Conservation (phyloP, 2,329 filamentous ascomycete genomes). For the Hymenoscyphus albidus region DNA sequence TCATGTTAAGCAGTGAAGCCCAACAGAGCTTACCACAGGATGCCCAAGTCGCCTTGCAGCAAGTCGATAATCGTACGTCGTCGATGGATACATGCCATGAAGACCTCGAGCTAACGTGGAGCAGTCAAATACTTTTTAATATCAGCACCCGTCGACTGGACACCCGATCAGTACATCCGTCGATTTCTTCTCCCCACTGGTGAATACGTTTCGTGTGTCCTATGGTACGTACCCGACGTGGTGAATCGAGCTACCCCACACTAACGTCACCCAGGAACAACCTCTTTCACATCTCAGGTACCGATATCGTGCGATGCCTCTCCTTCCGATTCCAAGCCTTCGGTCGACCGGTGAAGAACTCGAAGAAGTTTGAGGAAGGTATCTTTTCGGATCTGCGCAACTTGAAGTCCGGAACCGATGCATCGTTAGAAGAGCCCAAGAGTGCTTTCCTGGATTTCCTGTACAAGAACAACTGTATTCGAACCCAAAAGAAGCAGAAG, state of each 20-base stretch:
- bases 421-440: slow-evolving; percentile 97
- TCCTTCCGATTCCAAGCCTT: slow-evolving; percentile 99
- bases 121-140: slow-evolving; percentile 99
- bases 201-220: slow-evolving; percentile 97
- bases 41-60: slow-evolving; percentile 93
- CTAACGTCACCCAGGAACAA: slow-evolving; percentile 68
- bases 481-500: slow-evolving; percentile 99
- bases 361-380: slow-evolving; percentile 99
- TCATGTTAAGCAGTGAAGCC: slow-evolving; percentile 95
- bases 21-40: slow-evolving; percentile 95
- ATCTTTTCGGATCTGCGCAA: slow-evolving; percentile 99
- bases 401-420: slow-evolving; percentile 96
- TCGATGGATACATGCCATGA: slow-evolving; percentile 17
- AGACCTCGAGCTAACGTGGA: slow-evolving; percentile 19
- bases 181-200: slow-evolving; percentile 93
- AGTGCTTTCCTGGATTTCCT: slow-evolving; percentile 97
- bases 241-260: slow-evolving; percentile 3
- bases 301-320: slow-evolving; percentile 96
- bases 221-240: slow-evolving; percentile 59
- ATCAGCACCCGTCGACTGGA: slow-evolving; percentile 97
- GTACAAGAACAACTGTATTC: slow-evolving; percentile 99
- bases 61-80: slow-evolving; percentile 91
- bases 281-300: slow-evolving; percentile 98
- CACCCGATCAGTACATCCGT: slow-evolving; percentile 91
- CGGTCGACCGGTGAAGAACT: slow-evolving; percentile 96